Evolutionary conservation across 2,329 filamentous ascomycete genomes (phyloP).

Genomic region (Bipolaris oryzae): DNA sequence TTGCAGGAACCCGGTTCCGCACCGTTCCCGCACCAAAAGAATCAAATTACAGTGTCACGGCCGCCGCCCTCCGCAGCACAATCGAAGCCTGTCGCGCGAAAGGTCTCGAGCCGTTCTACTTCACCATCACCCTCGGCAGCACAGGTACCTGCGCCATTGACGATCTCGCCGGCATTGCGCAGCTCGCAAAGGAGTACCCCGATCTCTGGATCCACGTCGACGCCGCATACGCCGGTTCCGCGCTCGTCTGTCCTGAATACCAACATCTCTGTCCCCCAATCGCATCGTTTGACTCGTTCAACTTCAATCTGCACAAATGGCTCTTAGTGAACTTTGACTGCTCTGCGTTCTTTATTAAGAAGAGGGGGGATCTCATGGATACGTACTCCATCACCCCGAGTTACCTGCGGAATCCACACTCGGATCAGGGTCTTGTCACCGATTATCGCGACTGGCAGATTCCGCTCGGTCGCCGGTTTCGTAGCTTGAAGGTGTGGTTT

Average conservation of each 20-base stretch:
- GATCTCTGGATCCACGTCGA: conserved; percentile 91
- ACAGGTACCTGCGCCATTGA: conserved; percentile 90
- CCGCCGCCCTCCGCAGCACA: conserved; percentile 63
- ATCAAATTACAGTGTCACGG: conserved; percentile 74
- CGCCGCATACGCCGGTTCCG: conserved; percentile 88
- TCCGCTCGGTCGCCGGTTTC: conserved; percentile 85
- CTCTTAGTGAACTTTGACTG: conserved; percentile 90
- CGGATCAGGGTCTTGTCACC: conserved; percentile 81
- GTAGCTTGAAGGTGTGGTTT: conserved; percentile 93
- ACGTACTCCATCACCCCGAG: conserved; percentile 79
- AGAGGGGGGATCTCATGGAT: conserved; percentile 75
- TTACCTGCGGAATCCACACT: conserved; percentile 82
- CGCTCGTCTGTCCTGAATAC: conserved; percentile 81
- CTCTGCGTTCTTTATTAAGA: conserved; percentile 76
- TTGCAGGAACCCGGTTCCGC: conserved; percentile 82
- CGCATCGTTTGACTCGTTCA: conserved; percentile 79
- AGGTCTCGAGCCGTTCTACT: conserved; percentile 82
- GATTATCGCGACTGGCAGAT: conserved; percentile 99
- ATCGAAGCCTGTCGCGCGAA: conserved; percentile 69
- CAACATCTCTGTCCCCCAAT: conserved; percentile 70
- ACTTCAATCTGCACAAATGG: conserved; percentile 99
- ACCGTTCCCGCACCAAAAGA: conserved; percentile 67
- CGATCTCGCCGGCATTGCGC: conserved; percentile 73
- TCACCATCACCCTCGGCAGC: conserved; percentile 83
- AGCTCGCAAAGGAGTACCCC: conserved; percentile 60